Evolutionary conservation across 2,329 filamentous ascomycete species (phyloP).

Genomic region (Aspergillus flavus): DNA sequence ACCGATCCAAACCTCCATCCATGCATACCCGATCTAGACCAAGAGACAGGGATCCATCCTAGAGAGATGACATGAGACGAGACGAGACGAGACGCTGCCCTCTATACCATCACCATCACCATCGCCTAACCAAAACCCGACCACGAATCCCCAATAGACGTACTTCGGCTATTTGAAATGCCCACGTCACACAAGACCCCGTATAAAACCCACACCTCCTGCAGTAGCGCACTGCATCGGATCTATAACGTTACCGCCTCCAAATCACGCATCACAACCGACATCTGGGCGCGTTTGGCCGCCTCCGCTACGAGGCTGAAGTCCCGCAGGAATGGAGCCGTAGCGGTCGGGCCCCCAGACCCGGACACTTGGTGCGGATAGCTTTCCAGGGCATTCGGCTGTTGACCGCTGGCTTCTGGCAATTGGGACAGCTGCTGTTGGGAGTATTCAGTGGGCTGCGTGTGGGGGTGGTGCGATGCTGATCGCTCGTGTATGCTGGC

Average conservation of each 20-base stretch:
- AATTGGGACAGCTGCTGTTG: slow-evolving; percentile 1
- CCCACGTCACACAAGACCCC: background rate
- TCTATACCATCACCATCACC: background rate
- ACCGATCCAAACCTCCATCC: background rate
- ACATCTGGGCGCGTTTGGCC: slow-evolving; percentile 89
- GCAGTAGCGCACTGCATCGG: background rate
- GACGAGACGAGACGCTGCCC: background rate
- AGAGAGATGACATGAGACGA: background rate
- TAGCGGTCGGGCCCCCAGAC: slow-evolving; percentile 43
- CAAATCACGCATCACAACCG: slow-evolving; percentile 83
- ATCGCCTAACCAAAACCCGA: background rate
- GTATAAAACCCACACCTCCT: background rate
- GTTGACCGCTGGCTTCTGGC: slow-evolving; percentile 9
- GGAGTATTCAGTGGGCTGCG: slow-evolving; percentile 1
- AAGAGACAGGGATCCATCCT: background rate
- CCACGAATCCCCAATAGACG: background rate
- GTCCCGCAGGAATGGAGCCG: slow-evolving; percentile 71
- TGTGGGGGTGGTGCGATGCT: slow-evolving; percentile 1
- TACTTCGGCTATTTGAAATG: no score
- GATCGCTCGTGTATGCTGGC: slow-evolving; percentile 2
- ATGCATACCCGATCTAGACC: background rate
- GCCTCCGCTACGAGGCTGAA: slow-evolving; percentile 89
- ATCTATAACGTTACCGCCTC: slow-evolving; percentile 48
- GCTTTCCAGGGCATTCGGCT: slow-evolving; percentile 15
- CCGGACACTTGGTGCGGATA: slow-evolving; percentile 31